Conservation (phyloP, 2,329 filamentous ascomycete species). For the Ophiocordyceps polyrhachis-furcata region DNA sequence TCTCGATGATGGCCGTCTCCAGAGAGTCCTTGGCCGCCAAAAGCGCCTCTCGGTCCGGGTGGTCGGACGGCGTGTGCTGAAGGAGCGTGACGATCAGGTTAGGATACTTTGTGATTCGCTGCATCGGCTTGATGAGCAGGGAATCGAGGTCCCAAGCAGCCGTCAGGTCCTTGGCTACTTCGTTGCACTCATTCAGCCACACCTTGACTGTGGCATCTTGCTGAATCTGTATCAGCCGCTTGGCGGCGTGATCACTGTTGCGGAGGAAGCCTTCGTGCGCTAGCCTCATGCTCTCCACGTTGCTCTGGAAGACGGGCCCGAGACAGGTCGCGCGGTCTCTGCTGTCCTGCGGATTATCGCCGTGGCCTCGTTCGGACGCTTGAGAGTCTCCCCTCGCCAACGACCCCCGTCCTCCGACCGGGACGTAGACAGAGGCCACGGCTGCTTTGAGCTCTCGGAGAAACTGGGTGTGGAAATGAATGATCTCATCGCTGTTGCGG, state of each 20-base stretch:
- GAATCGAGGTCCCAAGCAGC: conserved; percentile 90
- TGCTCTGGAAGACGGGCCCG: conserved; percentile 33
- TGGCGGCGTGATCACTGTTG: conserved; percentile 43
- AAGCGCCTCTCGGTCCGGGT: conserved; percentile 62
- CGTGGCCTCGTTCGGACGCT: conserved; percentile 20
- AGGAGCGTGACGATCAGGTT: conserved; percentile 67
- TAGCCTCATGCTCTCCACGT: conserved; percentile 41
- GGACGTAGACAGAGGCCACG: conserved; percentile 60
- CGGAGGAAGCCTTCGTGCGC: conserved; percentile 44
- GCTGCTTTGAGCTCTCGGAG: conserved; percentile 65
- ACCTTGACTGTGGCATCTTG: conserved; percentile 48
- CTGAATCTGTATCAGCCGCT: conserved; percentile 42
- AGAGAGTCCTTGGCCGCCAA: conserved; percentile 29
- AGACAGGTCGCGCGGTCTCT: conserved; percentile 34
- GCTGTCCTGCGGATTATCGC: conserved; percentile 25
- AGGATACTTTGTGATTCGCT: conserved; percentile 85
- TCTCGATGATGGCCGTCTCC: conserved; percentile 57
- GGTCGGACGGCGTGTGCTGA: conserved; percentile 59
- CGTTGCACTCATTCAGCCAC: conserved; percentile 86
- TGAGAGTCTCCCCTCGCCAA: conserved; percentile 22
- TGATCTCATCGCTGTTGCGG: conserved; percentile 80
- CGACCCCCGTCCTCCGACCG: conserved; percentile 28
- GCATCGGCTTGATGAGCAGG: conserved; percentile 90
- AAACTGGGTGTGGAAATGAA: conserved; percentile 68
- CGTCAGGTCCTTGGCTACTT: conserved; percentile 81